Evolutionary conservation across 345 rosid genomes (phyloP), one percentile per base, ranked within the genome.

Genomic region (Tarenaya hassleriana): DNA sequence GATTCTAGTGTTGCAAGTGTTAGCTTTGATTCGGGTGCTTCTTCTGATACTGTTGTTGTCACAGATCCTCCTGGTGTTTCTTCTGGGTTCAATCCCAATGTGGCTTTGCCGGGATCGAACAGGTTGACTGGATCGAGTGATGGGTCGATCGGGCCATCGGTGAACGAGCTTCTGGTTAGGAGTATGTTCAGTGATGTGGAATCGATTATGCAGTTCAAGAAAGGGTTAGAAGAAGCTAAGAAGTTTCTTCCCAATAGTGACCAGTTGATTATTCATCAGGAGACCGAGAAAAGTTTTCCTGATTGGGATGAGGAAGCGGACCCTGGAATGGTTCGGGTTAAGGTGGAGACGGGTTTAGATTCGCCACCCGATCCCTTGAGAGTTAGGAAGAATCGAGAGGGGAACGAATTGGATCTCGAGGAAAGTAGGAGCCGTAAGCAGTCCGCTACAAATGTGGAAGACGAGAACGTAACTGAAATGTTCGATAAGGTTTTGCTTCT

Each of bases 171-270:
- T 71, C 64, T 77, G 56, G 78, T 61, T 58, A 74, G 62, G 62
- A 78, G 70, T 56, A 78, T 81, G 56, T 80, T 83, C 58, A 77
- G 69, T 41, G 66, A 80, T 33, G 31, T 43, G 4, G 82, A 86
- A 5, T 82, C 85, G n/a, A 47, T 75, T 16, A 38, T 78, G 71
- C 95, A 76, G 58, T 86, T 80, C 58, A 75, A 70, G 51, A 89
- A 55, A 70, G 95, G 95, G 8, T 1, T 86, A 45, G 92, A 83
- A 62, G 97, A 86, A 75, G 96, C 96, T 54, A 78, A 81, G 38
- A 86, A 77, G 79, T 84, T 90, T 55, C 84, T 90, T 72, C 96
- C 91, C n/a, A 66, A 66, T 49, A 61, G 64, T 51, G 65, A 60
- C 62, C 71, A 79, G 37, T 66, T 83, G 50, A 48, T 66, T 17